phyloP scores from a whole-genome alignment of 108 stramenopile genomes.

The Bacterosira constricta region DNA sequence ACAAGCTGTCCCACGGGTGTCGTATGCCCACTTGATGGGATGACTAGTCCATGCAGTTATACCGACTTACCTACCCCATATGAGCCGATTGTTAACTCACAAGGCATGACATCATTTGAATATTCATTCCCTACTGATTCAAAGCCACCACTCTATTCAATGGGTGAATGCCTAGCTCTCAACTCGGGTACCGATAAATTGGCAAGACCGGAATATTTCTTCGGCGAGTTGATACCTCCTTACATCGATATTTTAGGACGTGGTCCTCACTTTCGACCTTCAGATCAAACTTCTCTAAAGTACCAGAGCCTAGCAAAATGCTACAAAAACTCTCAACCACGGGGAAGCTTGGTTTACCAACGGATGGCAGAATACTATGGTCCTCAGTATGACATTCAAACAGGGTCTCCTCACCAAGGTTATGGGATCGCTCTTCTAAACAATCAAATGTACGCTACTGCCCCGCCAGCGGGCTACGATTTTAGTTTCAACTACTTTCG shows the following conservation, averaged over 20 bases:
- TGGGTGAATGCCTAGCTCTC: conserved; percentile 72
- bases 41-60: conserved; percentile 69
- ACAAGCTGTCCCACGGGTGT: conserved; percentile 74
- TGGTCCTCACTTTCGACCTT: conserved; percentile 67
- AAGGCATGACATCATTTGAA: conserved; percentile 63
- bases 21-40: conserved; percentile 79
- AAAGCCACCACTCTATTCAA: conserved; percentile 59
- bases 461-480: conserved; percentile 41
- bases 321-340: conserved; percentile 70
- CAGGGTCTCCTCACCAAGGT: conserved; percentile 70
- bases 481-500: conserved; percentile 43
- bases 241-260: conserved; percentile 82
- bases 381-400: conserved; percentile 83
- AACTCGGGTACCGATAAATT: conserved; percentile 35
- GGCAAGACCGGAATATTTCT: conserved; percentile 57
- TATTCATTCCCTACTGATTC: conserved; percentile 60
- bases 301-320: conserved; percentile 70
- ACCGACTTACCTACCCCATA: conserved; percentile 79
- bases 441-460: conserved; percentile 40
- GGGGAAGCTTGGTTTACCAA: conserved; percentile 76
- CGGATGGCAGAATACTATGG: conserved; percentile 83
- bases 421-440: conserved; percentile 51
- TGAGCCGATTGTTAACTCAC: conserved; percentile 73
- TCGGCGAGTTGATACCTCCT: conserved; percentile 79
- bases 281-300: conserved; percentile 54